Evolutionary conservation across 2,329 filamentous ascomycete genomes (phyloP).

Genomic region (Arthrinium puccinioides): DNA sequence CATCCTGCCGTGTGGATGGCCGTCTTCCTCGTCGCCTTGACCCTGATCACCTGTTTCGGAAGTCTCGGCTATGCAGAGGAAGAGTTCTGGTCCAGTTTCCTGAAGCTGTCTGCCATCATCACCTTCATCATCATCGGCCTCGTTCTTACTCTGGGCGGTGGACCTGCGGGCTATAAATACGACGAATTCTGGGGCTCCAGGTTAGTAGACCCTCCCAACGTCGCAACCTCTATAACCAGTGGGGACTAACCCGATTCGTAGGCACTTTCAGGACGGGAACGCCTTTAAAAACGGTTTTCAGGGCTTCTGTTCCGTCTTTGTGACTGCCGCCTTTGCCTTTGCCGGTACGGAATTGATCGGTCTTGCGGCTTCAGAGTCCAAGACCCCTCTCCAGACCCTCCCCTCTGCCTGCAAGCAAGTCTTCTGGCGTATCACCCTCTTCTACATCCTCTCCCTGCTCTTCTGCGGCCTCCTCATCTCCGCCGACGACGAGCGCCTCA

Average conservation of each 20-base stretch:
- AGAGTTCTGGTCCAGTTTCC: conserved; percentile 48
- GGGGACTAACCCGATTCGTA: no score
- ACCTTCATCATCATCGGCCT: conserved; percentile 49
- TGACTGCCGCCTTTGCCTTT: conserved; percentile 73
- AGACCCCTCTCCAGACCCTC: conserved; percentile 71
- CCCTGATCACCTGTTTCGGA: conserved; percentile 35
- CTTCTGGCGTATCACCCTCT: conserved; percentile 74
- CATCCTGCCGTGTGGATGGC: conserved; percentile 43
- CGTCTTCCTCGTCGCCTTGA: conserved; percentile 45
- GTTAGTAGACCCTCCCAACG: conserved; percentile 51
- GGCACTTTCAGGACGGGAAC: neutral
- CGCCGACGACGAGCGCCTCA: conserved; percentile 55
- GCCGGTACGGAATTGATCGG: conserved; percentile 70
- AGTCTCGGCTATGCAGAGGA: conserved; percentile 45
- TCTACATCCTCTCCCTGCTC: conserved; percentile 69
- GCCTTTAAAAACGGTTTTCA: conserved; percentile 43
- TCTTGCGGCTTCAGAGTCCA: conserved; percentile 71
- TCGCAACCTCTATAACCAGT: no score
- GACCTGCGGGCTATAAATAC: neutral
- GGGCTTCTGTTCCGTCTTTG: conserved; percentile 63
- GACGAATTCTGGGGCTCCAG: neutral
- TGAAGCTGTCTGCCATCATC: conserved; percentile 51
- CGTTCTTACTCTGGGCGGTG: neutral
- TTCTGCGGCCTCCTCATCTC: conserved; percentile 71
- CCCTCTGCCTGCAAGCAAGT: conserved; percentile 73